Evolutionary conservation across 164 flowering plant species (phyloP).

Genomic region (Annona cherimola): DNA sequence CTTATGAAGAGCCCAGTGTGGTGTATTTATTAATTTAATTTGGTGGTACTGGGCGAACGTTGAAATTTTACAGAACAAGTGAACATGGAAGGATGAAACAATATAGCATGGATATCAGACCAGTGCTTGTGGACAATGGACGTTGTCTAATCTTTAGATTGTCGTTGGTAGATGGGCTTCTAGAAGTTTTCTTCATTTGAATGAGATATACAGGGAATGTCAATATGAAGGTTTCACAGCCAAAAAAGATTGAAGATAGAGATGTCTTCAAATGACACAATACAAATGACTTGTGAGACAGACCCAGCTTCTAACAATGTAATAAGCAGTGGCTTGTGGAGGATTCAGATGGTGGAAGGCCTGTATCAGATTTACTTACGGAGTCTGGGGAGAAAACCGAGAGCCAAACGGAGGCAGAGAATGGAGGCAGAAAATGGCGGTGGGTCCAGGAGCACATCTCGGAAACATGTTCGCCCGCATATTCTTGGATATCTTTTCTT

Average conservation of each 20-base stretch:
- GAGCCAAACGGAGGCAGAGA: neutral
- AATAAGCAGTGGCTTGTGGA: neutral
- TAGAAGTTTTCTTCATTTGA: neutral
- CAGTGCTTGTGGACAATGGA: neutral
- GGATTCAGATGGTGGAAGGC: neutral
- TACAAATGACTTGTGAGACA: too few species aligned
- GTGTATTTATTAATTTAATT: neutral
- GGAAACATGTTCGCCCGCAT: conserved; percentile 28
- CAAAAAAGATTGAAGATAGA: too few species aligned
- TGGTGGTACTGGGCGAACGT: neutral
- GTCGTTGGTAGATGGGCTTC: neutral
- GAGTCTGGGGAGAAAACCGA: neutral
- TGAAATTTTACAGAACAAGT: neutral
- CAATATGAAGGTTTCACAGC: neutral
- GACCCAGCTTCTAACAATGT: too few species aligned
- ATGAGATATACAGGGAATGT: neutral
- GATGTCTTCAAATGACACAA: too few species aligned
- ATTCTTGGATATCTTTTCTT: conserved; percentile 29
- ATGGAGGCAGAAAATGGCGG: conserved; percentile 12
- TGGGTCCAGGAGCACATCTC: conserved; percentile 22
- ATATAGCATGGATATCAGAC: neutral
- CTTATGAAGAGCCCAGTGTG: neutral
- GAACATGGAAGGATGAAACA: neutral
- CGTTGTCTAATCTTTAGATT: neutral
- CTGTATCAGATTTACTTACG: neutral